phyloP scores from a whole-genome alignment of 2,329 filamentous ascomycete species.

The Ascochyta fabae region DNA sequence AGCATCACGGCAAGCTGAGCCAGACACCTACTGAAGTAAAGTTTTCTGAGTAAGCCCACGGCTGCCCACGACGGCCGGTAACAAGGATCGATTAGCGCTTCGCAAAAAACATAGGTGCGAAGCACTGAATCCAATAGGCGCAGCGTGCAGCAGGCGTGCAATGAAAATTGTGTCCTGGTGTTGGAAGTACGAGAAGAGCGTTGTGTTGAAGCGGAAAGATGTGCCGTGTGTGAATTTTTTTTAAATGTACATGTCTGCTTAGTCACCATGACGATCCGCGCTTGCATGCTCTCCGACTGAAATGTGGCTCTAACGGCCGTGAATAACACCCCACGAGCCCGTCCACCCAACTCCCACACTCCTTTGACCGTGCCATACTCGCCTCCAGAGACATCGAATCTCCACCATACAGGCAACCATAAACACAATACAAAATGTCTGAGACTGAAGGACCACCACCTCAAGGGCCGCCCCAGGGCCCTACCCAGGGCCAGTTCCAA shows the following conservation, averaged over 20 bases:
- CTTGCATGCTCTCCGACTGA: constrained; percentile 7
- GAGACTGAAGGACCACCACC: constrained; percentile 28
- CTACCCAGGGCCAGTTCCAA: constrained; percentile 21
- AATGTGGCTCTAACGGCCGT: constrained; percentile 19
- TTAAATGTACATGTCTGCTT: constrained; percentile 9
- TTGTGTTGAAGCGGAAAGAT: background rate
- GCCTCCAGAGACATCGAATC: background rate
- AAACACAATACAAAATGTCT: constrained; percentile 25
- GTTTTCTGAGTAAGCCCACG: background rate
- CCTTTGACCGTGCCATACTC: constrained; percentile 10
- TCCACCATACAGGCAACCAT: background rate
- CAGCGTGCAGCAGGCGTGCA: background rate
- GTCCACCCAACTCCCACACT: constrained; percentile 3
- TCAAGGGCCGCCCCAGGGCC: constrained; percentile 27
- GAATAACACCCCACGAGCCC: constrained; percentile 13
- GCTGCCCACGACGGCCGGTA: background rate
- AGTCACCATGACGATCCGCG: constrained; percentile 2
- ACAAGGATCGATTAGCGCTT: background rate
- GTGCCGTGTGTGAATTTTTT: constrained; percentile 10
- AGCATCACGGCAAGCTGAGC: background rate
- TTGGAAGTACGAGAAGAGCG: background rate
- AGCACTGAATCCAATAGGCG: background rate
- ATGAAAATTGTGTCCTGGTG: background rate
- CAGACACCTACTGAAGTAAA: background rate
- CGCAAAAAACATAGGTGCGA: background rate